phyloP scores from a whole-genome alignment of 257 asterid species.

The Gardenia jasminoides region DNA sequence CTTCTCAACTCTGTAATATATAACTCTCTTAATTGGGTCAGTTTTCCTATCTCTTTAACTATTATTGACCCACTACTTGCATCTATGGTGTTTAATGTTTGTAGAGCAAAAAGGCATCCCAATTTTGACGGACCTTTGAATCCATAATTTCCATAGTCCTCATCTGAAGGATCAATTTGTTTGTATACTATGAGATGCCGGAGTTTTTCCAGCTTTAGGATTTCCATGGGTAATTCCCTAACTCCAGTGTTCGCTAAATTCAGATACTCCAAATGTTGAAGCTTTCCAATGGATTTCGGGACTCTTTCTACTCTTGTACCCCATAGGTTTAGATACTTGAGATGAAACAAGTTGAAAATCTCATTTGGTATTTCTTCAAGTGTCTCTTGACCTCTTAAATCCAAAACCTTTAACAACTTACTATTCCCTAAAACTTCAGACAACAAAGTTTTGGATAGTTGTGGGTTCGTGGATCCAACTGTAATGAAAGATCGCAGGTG shows the following conservation, averaged over 20 bases:
- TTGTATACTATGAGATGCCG: not conserved
- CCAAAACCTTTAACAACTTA: constrained; percentile 21
- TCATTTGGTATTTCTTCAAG: constrained; percentile 1
- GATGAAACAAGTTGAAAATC: constrained; percentile 18
- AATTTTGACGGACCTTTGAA: constrained; percentile 14
- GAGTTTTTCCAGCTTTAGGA: constrained; percentile 13
- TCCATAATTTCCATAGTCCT: not conserved
- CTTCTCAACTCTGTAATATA: constrained; percentile 19
- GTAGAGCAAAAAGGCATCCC: constrained; percentile 14
- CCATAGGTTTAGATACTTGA: constrained; percentile 11
- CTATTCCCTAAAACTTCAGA: not conserved
- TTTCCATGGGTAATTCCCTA: constrained; percentile 18
- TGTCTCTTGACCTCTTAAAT: not conserved
- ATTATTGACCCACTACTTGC: not conserved
- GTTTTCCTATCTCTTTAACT: constrained; percentile 22
- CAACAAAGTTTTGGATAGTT: not conserved
- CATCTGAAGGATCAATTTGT: not conserved
- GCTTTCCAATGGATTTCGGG: constrained; percentile 20
- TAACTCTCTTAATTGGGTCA: constrained; percentile 18
- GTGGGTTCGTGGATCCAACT: too few relatives aligned
- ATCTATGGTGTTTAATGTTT: not conserved
- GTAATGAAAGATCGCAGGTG: not conserved
- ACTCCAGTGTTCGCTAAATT: constrained; percentile 6
- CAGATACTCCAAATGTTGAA: constrained; percentile 22
- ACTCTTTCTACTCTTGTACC: constrained; percentile 4